Evolutionary conservation across 2,329 filamentous ascomycete genomes (phyloP).

Genomic region (Ustilaginoidea virens): DNA sequence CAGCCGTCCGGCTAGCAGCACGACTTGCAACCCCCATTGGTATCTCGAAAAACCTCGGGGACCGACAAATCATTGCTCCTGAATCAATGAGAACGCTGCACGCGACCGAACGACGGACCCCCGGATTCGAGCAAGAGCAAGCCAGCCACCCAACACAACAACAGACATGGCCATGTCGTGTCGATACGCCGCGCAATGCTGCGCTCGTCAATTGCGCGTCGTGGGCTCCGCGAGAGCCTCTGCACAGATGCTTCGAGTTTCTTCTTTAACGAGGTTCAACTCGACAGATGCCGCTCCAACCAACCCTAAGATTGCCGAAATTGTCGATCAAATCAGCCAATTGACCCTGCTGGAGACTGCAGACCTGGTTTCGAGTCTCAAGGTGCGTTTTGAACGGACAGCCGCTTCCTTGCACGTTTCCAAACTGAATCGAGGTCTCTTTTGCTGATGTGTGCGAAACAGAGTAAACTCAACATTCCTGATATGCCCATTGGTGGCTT

Average conservation of each 20-base stretch:
- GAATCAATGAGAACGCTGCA: slow-evolving; percentile 7
- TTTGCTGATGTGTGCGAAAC: slow-evolving; percentile 5
- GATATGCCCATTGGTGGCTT: slow-evolving; percentile 93
- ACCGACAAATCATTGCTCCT: no score
- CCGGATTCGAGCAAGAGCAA: slow-evolving; percentile 2
- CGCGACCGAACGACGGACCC: slow-evolving; percentile 6
- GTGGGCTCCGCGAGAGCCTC: slow-evolving; percentile 29
- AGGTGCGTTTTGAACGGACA: no score
- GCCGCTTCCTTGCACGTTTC: not conserved
- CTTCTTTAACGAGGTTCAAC: slow-evolving; percentile 54
- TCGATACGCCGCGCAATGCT: slow-evolving; percentile 48
- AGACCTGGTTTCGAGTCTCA: slow-evolving; percentile 84
- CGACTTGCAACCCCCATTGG: no score
- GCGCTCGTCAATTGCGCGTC: slow-evolving; percentile 44
- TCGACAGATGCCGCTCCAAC: slow-evolving; percentile 56
- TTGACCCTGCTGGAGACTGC: slow-evolving; percentile 96
- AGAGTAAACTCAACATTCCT: slow-evolving; percentile 94
- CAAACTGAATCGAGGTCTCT: not conserved
- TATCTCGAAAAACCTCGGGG: no score
- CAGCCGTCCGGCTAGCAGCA: no score
- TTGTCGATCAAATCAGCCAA: slow-evolving; percentile 97
- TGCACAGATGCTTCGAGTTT: slow-evolving; percentile 29
- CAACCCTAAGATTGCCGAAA: slow-evolving; percentile 84
- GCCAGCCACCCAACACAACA: slow-evolving; percentile 11
- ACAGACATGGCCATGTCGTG: slow-evolving; percentile 45